These are phyloP conservation scores for Eleusine indica DNA, from an alignment of 176 grass and related monocot genomes.

Conservation along the genomic window DNA sequence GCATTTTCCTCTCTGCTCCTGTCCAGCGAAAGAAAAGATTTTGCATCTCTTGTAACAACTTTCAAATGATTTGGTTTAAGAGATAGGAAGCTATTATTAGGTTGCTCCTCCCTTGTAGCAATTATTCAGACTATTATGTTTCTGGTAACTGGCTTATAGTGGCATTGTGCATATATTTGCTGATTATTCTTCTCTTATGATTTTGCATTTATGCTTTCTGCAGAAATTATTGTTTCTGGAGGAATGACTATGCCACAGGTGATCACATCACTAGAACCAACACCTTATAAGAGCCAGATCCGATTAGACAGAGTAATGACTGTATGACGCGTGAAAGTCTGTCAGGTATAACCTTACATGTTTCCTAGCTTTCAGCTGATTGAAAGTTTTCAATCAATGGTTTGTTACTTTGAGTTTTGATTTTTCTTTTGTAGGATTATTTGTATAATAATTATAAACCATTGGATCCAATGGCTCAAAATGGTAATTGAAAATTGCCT, in stretches of 20 bases:
- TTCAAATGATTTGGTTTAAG: not conserved
- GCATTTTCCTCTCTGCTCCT: not conserved
- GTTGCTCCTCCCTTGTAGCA: constrained; percentile 2
- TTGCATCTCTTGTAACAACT: not conserved
- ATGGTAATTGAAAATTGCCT: too few relatives aligned
- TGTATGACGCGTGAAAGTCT: constrained; percentile 43
- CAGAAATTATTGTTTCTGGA: constrained; percentile 98
- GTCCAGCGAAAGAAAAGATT: constrained; percentile 9
- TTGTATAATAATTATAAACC: too few relatives aligned
- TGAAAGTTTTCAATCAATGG: too few relatives aligned
- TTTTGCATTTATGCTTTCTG: constrained; percentile 38
- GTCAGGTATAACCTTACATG: constrained; percentile 9
- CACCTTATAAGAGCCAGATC: constrained; percentile 63
- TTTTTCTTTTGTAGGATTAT: too few relatives aligned
- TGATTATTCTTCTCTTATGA: constrained; percentile 17
- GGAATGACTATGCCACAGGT: constrained; percentile 99
- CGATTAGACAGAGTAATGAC: constrained; percentile 68
- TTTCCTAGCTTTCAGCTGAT: too few relatives aligned
- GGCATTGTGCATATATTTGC: not conserved
- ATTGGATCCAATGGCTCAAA: too few relatives aligned
- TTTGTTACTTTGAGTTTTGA: too few relatives aligned
- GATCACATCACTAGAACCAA: constrained; percentile 74
- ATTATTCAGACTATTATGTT: constrained; percentile 10
- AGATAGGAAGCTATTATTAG: constrained; percentile 19
- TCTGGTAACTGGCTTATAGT: not conserved